Percentiles rank a stretch among this genome's conserved stretches.
Conservation (phyloP, 179 eudicot species). For the Patellifolia procumbens region DNA sequence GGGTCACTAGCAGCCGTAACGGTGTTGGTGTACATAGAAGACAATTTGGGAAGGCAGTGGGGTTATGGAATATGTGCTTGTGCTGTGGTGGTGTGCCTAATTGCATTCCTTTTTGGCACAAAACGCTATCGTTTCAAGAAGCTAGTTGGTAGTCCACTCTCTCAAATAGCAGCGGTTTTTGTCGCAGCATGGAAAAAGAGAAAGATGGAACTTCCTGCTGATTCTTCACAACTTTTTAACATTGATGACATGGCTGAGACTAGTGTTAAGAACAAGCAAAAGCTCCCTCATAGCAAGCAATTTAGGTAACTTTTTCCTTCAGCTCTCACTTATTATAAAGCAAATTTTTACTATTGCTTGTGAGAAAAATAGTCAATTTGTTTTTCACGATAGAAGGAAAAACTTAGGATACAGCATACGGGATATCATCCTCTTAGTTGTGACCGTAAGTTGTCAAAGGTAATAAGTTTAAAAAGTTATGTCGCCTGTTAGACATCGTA, state of each 20-base stretch:
- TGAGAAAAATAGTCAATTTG: not conserved
- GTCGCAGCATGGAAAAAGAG: slow-evolving; percentile 79
- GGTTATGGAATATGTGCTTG: slow-evolving; percentile 83
- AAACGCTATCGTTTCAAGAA: slow-evolving; percentile 80
- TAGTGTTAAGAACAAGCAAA: slow-evolving; percentile 45
- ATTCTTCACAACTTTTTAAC: slow-evolving; percentile 47
- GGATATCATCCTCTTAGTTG: too few species aligned
- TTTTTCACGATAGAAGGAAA: too few species aligned
- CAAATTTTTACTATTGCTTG: too few species aligned
- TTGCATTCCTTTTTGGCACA: slow-evolving; percentile 59
- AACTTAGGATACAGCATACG: too few species aligned
- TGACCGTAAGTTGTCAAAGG: too few species aligned
- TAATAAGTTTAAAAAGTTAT: too few species aligned
- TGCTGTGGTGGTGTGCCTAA: slow-evolving; percentile 49
- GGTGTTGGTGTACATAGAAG: slow-evolving; percentile 79
- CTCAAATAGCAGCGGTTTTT: slow-evolving; percentile 67
- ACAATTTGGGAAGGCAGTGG: slow-evolving; percentile 80
- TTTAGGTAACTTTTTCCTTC: slow-evolving; percentile 48
- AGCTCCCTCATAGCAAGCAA: slow-evolving; percentile 76
- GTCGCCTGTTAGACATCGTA: too few species aligned
- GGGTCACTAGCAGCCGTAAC: slow-evolving; percentile 80
- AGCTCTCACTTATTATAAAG: not conserved
- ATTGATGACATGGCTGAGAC: slow-evolving; percentile 39
- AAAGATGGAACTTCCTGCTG: slow-evolving; percentile 50
- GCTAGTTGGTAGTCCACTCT: slow-evolving; percentile 80